Base-by-base conservation (phyloP, 371 early-diverging fungal species). In the Thermomucor indicae-seudaticae region DNA sequence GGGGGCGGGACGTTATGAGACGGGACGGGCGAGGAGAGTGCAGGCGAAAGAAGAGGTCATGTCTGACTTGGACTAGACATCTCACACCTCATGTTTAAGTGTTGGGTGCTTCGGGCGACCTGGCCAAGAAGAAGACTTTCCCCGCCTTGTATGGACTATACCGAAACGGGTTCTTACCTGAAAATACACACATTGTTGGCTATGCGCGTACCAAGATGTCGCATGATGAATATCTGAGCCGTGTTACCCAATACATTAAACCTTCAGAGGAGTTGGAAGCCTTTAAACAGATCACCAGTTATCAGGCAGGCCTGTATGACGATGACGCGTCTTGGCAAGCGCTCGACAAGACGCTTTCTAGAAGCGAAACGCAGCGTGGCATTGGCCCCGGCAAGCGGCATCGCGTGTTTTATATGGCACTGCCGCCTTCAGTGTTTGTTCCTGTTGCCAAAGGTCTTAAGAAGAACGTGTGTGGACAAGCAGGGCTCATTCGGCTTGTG, bases 111-210 rank as follows among this genome's bases (percentile, higher is more conserved):
- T 91, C 91, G 16, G 93, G 95, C 41, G 96, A 95, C 57, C 78
- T 95, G 55, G 96, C 94, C 50, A 93, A 92, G 80, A 94, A 94
- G 63, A 99, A 99, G 82, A 93, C 99, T n/a, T 96, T 93, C 63
- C 98, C 98, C 17, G 94, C 97, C 6, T 83, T 96, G 24, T 99
- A 86, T 63, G 88, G 85, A 43, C 83, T 92, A 40, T 94, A 71
- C 65, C 78, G 72, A 32, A 79, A 85, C 57, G 74, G 77, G 5
- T 88, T 87, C 62, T 76, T 95, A 19, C 90, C 92, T 4, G 64
- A 75, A 11, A 82, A 85, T 39, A 72, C 81, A 19, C 70, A 81
- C 32, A 92, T 99, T 53, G 72, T 98, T 30, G 98, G 96, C 30
- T 99, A 97, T 73, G 96, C 98, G 17, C 88, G 99, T 41, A 85